Base-by-base conservation (phyloP, 495 filamentous ascomycete genomes). In the Aspergillus carlsbadensis region DNA sequence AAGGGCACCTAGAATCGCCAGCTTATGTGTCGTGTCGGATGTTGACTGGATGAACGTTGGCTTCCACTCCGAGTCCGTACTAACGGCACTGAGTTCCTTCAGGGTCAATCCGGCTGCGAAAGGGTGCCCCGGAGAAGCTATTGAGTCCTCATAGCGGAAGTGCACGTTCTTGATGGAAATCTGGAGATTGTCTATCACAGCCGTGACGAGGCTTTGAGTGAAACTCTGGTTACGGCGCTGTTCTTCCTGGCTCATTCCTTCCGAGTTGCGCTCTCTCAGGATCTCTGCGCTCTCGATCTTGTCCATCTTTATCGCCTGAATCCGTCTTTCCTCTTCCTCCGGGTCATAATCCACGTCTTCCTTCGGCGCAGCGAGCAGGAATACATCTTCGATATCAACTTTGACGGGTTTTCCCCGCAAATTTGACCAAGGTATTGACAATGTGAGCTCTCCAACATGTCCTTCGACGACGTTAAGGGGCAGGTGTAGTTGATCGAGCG, bases 121-220 rank as follows among this genome's bases (percentile, higher is more conserved):
- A 1, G 95, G 92, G 70, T 98, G 95, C 11, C 92, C 91, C 2
- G 91, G 91, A 8, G 93, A 90, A 36, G 92, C 91, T 59, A 98
- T 88, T n/a, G 92, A 90, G 69, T 98, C 94, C 69, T 98, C 94
- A 70, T 98, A 98, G 57, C 94, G 88, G 46, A 98, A 82, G 69
- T 98, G 94, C 47, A 98, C 95, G 66, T 97, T 97, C 80, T 96
- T 98, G 68, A 98, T 87, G 20, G 87, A 95, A 54, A 98, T 88
- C 70, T 98, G 94, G 33, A 98, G 80, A 66, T 98, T 98, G 76
- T 98, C 93, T 59, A 98, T 89, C 63, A 98, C 95, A 60, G 94
- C 96, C 20, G 94, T 96, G 33, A 92, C 84, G 54, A 98, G 72
- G 69, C 91, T 97, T 61, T 94, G 86, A 14, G 93, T 96, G 68